Base-by-base conservation (phyloP, 768 basidiomycete species). In the Lactifluus echinatus region DNA sequence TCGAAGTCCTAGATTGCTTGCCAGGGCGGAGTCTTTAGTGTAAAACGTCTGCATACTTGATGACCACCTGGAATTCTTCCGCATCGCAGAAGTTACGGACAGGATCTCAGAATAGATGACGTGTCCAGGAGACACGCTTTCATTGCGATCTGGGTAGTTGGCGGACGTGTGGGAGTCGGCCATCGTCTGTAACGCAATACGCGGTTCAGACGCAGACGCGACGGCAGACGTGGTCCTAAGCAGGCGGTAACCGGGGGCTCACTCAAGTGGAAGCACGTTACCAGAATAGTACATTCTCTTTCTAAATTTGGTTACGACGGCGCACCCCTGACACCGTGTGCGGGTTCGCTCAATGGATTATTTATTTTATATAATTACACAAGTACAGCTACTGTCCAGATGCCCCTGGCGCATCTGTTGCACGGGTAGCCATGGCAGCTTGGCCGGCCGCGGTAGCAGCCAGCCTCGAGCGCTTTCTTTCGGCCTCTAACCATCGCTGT, bases 41-140 rank as follows among this genome's bases (percentile, higher is more conserved):
- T 65, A 76, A 65, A 82, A 76, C 24, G 79, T 80, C 65, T 83
- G 80, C 52, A 78, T 79, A 44, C 80, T 80, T 12, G 88, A 83
- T 17, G 94, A 88, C 95, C 95, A 97, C 43, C 96, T 83, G 45
- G 94, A 93, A 73, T 98, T 98, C 76, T 93, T 92, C 70, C 95
- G 89, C 94, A 99, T 98, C 19, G 83, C 80, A 2, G 90, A 88
- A 34, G 93, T 96, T 63, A 98, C 90, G 17, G 89, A 77, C 50
- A 93, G 79, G 59, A 97, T 88, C 75, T 98, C 93, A 42, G 93
- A 87, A 60, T 89, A 82, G 33, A 98, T 70, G 42, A 96, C 79
- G 78, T 93, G 87, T 57, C 84, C 84, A 46, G 75, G 70, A n/a
- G 85, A 80, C 53, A 82, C 76, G 0, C 40, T 37, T 31, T 43